phyloP scores from a whole-genome alignment of 2,329 filamentous ascomycete species.

The Claviceps capensis region DNA sequence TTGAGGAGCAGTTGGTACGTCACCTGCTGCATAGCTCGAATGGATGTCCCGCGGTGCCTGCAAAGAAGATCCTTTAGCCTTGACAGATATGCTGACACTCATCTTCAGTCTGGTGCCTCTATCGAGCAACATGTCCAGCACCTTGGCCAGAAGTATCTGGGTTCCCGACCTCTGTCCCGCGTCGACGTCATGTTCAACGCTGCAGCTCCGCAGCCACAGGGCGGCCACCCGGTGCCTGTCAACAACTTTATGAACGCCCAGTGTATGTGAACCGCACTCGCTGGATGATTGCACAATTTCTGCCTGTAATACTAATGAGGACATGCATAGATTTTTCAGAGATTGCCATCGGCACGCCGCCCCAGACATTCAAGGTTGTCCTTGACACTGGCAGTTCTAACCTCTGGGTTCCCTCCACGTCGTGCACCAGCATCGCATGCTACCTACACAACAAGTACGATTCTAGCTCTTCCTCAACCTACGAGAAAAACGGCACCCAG shows the following conservation, averaged over 20 bases:
- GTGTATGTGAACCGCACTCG: constrained; percentile 46
- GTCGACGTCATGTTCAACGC: constrained; percentile 69
- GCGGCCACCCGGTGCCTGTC: constrained; percentile 70
- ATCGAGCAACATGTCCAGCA: constrained; percentile 70
- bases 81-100: constrained; percentile 2
- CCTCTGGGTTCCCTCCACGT: constrained; percentile 87
- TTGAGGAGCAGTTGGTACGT: constrained; percentile 83
- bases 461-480: constrained; percentile 74
- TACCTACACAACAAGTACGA: constrained; percentile 97
- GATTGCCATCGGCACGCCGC: constrained; percentile 80
- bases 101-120: constrained; percentile 53
- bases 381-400: constrained; percentile 98
- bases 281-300: not conserved
- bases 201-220: constrained; percentile 49
- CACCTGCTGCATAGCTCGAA: not conserved
- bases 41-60: not conserved
- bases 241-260: constrained; percentile 98
- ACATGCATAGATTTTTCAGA: constrained; percentile 73
- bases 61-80: constrained; percentile 1
- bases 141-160: constrained; percentile 95
- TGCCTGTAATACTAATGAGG: not conserved
- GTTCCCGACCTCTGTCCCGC: constrained; percentile 52
- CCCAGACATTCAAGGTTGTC: constrained; percentile 95
- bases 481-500: constrained; percentile 82
- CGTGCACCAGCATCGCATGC: constrained; percentile 93